These are phyloP conservation scores for Neurospora sp. DNA, from an alignment of 495 filamentous ascomycete genomes.

Conservation along the genomic window DNA sequence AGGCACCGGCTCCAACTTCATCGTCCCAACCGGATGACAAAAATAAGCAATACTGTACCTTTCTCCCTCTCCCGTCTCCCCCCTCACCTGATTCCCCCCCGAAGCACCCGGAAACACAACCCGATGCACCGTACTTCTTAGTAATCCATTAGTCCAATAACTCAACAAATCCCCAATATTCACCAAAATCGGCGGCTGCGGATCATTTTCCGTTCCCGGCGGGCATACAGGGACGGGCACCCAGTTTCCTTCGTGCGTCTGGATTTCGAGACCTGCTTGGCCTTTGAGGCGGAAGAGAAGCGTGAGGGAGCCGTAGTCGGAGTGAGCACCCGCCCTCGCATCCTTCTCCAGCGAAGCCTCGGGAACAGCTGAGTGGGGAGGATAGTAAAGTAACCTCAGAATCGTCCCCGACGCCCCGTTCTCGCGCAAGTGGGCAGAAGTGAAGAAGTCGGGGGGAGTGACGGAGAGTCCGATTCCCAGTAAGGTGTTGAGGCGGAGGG, in stretches of 20 bases:
- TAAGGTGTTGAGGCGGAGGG: conserved; percentile 57
- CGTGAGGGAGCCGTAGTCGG: conserved; percentile 83
- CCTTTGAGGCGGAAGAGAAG: conserved; percentile 76
- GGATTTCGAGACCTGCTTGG: conserved; percentile 81
- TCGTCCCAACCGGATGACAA: conserved; percentile 70
- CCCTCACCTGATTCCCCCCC: too few relatives aligned
- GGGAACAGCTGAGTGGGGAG: conserved; percentile 23
- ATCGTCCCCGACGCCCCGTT: conserved; percentile 57
- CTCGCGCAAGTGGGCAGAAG: conserved; percentile 52
- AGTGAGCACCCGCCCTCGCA: conserved; percentile 81
- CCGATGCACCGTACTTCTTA: conserved; percentile 79
- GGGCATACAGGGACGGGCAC: conserved; percentile 52
- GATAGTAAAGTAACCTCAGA: conserved; percentile 77
- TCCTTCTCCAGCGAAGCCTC: conserved; percentile 31
- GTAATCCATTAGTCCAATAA: conserved; percentile 82
- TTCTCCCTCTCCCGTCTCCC: conserved; percentile 41
- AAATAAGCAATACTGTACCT: conserved; percentile 88
- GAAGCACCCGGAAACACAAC: conserved; percentile 64
- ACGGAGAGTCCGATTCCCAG: conserved; percentile 68
- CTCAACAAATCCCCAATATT: conserved; percentile 88
- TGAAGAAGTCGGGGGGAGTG: conserved; percentile 52
- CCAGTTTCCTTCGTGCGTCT: conserved; percentile 48
- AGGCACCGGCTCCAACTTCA: conserved; percentile 64
- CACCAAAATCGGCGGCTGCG: conserved; percentile 68
- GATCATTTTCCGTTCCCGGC: conserved; percentile 38